Conservation (phyloP, 345 rosid species). For the Eucalyptus sp. region DNA sequence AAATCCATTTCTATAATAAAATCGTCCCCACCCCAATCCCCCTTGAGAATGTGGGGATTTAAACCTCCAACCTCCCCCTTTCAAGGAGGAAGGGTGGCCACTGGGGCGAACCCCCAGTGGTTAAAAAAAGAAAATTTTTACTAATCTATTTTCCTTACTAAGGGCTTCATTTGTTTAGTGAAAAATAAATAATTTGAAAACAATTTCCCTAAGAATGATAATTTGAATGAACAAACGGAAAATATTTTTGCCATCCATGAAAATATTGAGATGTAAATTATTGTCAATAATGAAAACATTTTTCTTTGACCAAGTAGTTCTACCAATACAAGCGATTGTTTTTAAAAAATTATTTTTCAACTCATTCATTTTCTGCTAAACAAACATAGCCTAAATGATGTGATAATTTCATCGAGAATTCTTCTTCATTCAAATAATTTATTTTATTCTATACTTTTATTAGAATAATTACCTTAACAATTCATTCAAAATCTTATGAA, state of each 20-base stretch:
- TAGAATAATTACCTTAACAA: not conserved
- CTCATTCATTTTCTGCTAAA: not conserved
- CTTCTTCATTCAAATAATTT: not conserved
- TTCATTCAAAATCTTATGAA: not conserved
- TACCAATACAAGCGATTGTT: not conserved
- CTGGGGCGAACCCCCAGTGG: too few species aligned
- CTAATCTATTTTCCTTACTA: not conserved
- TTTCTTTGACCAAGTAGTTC: not conserved
- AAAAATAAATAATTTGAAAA: too few species aligned
- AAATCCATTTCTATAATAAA: too few species aligned
- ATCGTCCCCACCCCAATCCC: too few species aligned
- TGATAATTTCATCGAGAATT: not conserved
- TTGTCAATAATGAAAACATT: too few species aligned
- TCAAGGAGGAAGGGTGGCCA: too few species aligned
- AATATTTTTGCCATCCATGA: not conserved
- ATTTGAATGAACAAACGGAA: too few species aligned
- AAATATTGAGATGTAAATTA: too few species aligned
- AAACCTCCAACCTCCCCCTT: too few species aligned
- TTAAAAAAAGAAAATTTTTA: not conserved
- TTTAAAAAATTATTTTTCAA: not conserved
- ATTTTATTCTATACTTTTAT: not conserved
- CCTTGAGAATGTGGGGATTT: too few species aligned
- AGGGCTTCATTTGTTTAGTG: too few species aligned
- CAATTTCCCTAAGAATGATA: too few species aligned
- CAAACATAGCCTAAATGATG: not conserved